These are phyloP conservation scores for Endogone sp. DNA, from an alignment of 192 early-diverging fungal genomes.

Conservation along the genomic window DNA sequence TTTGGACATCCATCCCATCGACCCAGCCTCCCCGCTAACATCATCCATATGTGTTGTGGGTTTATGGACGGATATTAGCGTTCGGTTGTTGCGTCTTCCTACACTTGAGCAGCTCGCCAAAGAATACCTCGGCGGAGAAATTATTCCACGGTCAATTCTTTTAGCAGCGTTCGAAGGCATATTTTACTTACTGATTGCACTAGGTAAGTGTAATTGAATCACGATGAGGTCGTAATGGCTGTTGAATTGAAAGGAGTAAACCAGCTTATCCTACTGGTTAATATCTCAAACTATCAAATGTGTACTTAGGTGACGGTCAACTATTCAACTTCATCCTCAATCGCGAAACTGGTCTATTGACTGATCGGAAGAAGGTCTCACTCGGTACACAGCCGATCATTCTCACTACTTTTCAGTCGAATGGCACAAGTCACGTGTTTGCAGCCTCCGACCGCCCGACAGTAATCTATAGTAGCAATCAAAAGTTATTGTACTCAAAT, in stretches of 20 bases:
- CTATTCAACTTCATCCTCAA: constrained; percentile 69
- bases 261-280: too few species aligned
- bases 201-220: constrained; percentile 43
- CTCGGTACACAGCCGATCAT: constrained; percentile 75
- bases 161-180: constrained; percentile 58
- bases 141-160: constrained; percentile 67
- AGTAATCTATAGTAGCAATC: constrained; percentile 60
- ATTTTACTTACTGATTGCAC: constrained; percentile 70
- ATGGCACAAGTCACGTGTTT: constrained; percentile 60
- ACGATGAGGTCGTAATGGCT: neutral
- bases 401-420: constrained; percentile 47
- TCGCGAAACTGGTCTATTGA: constrained; percentile 21
- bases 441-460: constrained; percentile 80
- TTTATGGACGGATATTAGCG: constrained; percentile 66
- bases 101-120: constrained; percentile 39
- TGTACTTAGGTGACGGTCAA: constrained; percentile 68
- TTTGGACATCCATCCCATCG: constrained; percentile 57
- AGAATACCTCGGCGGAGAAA: constrained; percentile 44
- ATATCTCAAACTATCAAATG: neutral
- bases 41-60: constrained; percentile 63
- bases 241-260: too few species aligned
- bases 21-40: constrained; percentile 9
- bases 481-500: constrained; percentile 77
- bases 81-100: constrained; percentile 56
- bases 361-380: constrained; percentile 56